These are phyloP conservation scores for Lactarius sp. DNA, from an alignment of 768 basidiomycete genomes.

Conservation along the genomic window DNA sequence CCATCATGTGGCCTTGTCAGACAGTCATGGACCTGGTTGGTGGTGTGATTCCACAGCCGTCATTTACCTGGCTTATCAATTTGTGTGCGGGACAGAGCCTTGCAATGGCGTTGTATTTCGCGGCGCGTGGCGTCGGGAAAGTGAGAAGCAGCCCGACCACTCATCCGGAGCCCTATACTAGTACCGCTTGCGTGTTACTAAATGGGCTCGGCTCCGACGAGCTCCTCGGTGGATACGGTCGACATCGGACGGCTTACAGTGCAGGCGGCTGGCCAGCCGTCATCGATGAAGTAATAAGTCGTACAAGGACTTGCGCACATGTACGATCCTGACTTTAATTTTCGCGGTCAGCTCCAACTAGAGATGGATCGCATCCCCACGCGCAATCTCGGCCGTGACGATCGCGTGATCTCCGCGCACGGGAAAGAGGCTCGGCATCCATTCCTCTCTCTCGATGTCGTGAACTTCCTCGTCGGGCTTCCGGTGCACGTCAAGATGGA, in stretches of 20 bases:
- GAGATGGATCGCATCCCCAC: slow-evolving; percentile 84
- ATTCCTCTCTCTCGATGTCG: slow-evolving; percentile 76
- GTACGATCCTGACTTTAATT: background rate
- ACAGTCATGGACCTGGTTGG: slow-evolving; percentile 91
- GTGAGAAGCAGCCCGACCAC: slow-evolving; percentile 38
- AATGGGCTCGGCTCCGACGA: slow-evolving; percentile 96
- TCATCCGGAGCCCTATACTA: slow-evolving; percentile 52
- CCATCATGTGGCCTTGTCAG: slow-evolving; percentile 69
- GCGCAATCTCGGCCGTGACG: slow-evolving; percentile 91
- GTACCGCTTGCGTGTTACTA: slow-evolving; percentile 74
- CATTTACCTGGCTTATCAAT: background rate
- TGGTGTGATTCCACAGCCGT: slow-evolving; percentile 5
- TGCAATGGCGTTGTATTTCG: slow-evolving; percentile 89
- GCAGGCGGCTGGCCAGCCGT: slow-evolving; percentile 68
- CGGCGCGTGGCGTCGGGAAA: slow-evolving; percentile 72
- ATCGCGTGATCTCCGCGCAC: slow-evolving; percentile 85
- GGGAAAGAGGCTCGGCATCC: slow-evolving; percentile 93
- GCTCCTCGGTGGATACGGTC: slow-evolving; percentile 86
- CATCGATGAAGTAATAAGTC: slow-evolving; percentile 62
- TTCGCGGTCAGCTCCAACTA: slow-evolving; percentile 66
- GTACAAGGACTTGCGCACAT: background rate
- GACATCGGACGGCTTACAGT: slow-evolving; percentile 75
- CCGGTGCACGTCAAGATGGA: slow-evolving; percentile 84
- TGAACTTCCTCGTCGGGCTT: slow-evolving; percentile 69
- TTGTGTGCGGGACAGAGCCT: slow-evolving; percentile 58